Percentiles rank a stretch among this genome's conserved stretches.
Evolutionary conservation across 2,329 filamentous ascomycete genomes (phyloP).

Genomic region (Microcyclospora tardicrescens): DNA sequence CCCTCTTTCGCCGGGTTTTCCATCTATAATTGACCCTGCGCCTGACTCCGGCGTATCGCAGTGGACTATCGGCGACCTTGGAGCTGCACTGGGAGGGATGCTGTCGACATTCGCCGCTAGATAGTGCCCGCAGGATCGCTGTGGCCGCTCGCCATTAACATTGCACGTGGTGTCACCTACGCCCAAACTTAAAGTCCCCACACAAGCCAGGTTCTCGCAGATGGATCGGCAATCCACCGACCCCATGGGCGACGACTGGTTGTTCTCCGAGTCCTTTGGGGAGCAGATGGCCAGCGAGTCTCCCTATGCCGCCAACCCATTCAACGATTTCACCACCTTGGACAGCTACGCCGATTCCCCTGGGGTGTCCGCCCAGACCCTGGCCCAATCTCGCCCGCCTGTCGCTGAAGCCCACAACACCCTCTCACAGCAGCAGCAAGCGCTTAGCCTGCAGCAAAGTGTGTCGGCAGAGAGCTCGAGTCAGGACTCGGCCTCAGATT

Average conservation of each 20-base stretch:
- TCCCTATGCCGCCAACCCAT: constrained; percentile 10
- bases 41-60: too few relatives aligned
- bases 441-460: constrained; percentile 5
- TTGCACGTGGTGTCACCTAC: too few relatives aligned
- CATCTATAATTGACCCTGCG: too few relatives aligned
- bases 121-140: too few relatives aligned
- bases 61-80: too few relatives aligned
- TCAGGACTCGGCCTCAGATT: constrained; percentile 30
- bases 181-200: too few relatives aligned
- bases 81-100: too few relatives aligned
- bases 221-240: too few relatives aligned
- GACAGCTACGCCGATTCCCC: constrained; percentile 16
- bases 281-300: constrained; percentile 14
- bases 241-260: constrained; percentile 12
- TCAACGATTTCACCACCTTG: constrained; percentile 18
- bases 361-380: constrained; percentile 14
- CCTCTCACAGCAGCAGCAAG: constrained; percentile 4
- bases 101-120: too few relatives aligned
- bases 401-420: constrained; percentile 5
- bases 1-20: too few relatives aligned
- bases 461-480: constrained; percentile 28
- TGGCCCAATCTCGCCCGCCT: constrained; percentile 17
- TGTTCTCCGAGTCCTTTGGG: constrained; percentile 14
- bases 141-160: too few relatives aligned
- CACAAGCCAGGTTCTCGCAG: too few relatives aligned